Base-by-base conservation (phyloP, 2,329 filamentous ascomycete genomes). In the Pseudodiploospora longispora region DNA sequence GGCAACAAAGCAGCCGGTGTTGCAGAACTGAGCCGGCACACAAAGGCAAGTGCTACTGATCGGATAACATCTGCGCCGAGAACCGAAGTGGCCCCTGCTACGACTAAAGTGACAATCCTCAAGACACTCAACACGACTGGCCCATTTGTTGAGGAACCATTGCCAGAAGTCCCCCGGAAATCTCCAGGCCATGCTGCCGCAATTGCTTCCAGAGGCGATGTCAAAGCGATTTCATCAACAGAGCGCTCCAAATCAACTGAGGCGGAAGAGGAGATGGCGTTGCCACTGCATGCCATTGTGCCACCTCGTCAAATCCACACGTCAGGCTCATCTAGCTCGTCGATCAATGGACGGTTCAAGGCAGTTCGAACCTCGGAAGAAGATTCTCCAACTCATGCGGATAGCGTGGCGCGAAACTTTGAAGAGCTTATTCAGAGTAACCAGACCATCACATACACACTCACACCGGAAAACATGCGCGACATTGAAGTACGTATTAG, bases 361-460 rank as follows among this genome's bases (percentile, higher is more conserved):
- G 62, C 72, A 6, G 63, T 75, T 3, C 71, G 76, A 34, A 75
- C 69, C 4, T 82, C 80, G 0, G 78, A 83, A 50, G 80, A 83
- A 10, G 75, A 70, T 52, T 60, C 57, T 31, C 63, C 63, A 12
- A 71, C 58, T 45, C 69, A 66, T 5, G 65, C 69, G 6, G 76
- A 78, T 38, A 77, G 82, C 46, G 77, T 83, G 40, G 76, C 78
- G 7, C 78, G 76, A 38, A 80, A 85, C 53, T 83, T 93, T 55
- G 87, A 93, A 57, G 76, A 89, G 53, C 71, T 91, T 41, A 90
- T 93, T 50, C 80, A 86, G 45, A 89, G 86, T 60, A 83, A 88
- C 54, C 80, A 89, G 58, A 91, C 87, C 1, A 82, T 91, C 36
- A 86, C 87, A 54, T 91, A 85, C 60, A 91, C 87, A 2, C 70